These are phyloP conservation scores for Barnettozyma pratensis DNA, from an alignment of 805 yeast species.

Conservation along the genomic window DNA sequence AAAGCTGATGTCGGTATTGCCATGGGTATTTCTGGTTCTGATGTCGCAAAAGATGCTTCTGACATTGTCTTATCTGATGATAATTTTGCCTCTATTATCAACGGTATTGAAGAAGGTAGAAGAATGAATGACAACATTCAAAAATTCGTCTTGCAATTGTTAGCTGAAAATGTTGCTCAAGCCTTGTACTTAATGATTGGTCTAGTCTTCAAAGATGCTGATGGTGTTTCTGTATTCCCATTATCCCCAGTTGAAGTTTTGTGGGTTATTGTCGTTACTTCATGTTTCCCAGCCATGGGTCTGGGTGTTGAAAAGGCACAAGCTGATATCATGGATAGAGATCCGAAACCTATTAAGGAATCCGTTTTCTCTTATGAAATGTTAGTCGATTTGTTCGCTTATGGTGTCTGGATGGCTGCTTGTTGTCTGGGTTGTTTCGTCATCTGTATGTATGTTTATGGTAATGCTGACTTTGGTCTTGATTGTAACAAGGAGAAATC, in stretches of 20 bases:
- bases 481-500: slow-evolving; percentile 52
- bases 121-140: slow-evolving; percentile 76
- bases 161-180: slow-evolving; percentile 70
- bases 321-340: slow-evolving; percentile 56
- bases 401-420: slow-evolving; percentile 70
- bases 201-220: slow-evolving; percentile 58
- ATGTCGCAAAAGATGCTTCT: slow-evolving; percentile 78
- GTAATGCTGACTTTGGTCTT: slow-evolving; percentile 59
- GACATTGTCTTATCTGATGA: slow-evolving; percentile 74
- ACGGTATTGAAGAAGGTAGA: slow-evolving; percentile 77
- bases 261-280: slow-evolving; percentile 75
- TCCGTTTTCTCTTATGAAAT: slow-evolving; percentile 64
- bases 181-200: slow-evolving; percentile 67
- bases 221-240: slow-evolving; percentile 73
- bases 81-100: slow-evolving; percentile 72
- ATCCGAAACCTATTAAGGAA: slow-evolving; percentile 53
- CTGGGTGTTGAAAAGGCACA: slow-evolving; percentile 64
- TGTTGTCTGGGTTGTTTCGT: slow-evolving; percentile 65
- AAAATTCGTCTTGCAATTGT: slow-evolving; percentile 68
- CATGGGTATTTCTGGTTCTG: slow-evolving; percentile 78
- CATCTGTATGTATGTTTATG: slow-evolving; percentile 58
- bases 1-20: slow-evolving; percentile 80
- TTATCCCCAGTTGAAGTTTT: slow-evolving; percentile 74
- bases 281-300: slow-evolving; percentile 84
- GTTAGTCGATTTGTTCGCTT: slow-evolving; percentile 61